phyloP scores from a whole-genome alignment of 106 monocot genomes.

The Dioscorea zingiberensis region DNA sequence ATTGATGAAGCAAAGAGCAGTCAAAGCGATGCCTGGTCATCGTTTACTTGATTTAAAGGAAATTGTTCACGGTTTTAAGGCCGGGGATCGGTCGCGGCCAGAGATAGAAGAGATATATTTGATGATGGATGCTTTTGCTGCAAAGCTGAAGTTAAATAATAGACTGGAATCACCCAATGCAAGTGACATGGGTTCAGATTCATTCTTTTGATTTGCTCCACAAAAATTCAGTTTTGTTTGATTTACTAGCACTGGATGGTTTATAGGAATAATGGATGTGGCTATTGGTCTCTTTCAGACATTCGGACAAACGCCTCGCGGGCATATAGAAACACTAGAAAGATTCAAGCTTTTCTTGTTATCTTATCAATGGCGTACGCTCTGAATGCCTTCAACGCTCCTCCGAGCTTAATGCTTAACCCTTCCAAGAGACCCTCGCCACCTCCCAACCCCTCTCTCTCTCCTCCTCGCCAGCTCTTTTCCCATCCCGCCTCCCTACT shows the following conservation, averaged over 20 bases:
- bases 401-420: not conserved
- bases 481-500: no score
- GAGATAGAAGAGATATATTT: conserved; percentile 27
- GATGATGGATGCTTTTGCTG: conserved; percentile 37
- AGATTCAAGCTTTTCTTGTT: no score
- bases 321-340: no score
- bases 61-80: conserved; percentile 33
- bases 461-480: no score
- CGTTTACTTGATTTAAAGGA: conserved; percentile 42
- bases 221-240: no score
- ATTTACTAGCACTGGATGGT: no score
- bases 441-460: not conserved
- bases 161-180: not conserved
- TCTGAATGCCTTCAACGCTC: not conserved
- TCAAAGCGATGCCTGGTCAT: conserved; percentile 22
- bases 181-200: no score
- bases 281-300: no score
- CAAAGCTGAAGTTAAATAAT: conserved; percentile 11
- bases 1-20: conserved; percentile 23
- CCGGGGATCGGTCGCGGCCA: conserved; percentile 21
- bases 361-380: no score
- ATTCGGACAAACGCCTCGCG: no score
- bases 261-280: no score
- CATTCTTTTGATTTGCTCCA: no score
- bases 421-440: not conserved